Evolutionary conservation across 768 basidiomycete species (phyloP).

Genomic region (Mycena vulgaris): DNA sequence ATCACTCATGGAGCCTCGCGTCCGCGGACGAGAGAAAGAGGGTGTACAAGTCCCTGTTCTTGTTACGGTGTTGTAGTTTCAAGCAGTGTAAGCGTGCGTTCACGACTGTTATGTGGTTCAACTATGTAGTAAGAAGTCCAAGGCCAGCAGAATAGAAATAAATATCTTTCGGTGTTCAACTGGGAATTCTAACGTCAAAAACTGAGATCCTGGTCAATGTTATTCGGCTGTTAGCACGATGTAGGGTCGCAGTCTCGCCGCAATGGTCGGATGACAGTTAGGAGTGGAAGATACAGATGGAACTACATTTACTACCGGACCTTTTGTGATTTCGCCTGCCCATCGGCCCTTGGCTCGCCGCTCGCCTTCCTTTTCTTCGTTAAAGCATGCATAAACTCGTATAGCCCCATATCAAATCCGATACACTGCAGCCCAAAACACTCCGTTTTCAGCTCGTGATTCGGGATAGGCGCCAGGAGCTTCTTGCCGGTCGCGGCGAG

Average conservation of each 20-base stretch:
- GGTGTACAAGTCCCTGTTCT: conserved; percentile 39
- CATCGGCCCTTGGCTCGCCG: neutral
- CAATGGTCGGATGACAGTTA: no score
- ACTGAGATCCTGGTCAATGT: no score
- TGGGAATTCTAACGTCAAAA: no score
- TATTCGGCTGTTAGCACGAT: no score
- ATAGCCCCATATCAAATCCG: conserved; percentile 1
- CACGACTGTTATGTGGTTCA: no score
- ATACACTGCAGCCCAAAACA: conserved; percentile 10
- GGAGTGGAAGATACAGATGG: no score
- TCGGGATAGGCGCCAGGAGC: neutral
- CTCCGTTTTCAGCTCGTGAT: conserved; percentile 1
- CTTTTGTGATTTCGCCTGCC: neutral
- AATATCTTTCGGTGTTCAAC: no score
- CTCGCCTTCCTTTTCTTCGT: neutral
- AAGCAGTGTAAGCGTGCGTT: no score
- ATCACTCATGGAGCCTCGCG: conserved; percentile 43
- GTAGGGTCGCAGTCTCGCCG: no score
- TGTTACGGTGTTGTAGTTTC: conserved; percentile 15
- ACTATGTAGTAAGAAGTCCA: no score
- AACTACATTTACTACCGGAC: neutral
- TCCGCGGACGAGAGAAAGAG: conserved; percentile 35
- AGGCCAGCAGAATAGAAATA: no score
- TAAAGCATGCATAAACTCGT: neutral
- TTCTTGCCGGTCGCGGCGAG: neutral